phyloP scores from a whole-genome alignment of 1,139 yeast species.

The Wickerhamiella infanticola region DNA sequence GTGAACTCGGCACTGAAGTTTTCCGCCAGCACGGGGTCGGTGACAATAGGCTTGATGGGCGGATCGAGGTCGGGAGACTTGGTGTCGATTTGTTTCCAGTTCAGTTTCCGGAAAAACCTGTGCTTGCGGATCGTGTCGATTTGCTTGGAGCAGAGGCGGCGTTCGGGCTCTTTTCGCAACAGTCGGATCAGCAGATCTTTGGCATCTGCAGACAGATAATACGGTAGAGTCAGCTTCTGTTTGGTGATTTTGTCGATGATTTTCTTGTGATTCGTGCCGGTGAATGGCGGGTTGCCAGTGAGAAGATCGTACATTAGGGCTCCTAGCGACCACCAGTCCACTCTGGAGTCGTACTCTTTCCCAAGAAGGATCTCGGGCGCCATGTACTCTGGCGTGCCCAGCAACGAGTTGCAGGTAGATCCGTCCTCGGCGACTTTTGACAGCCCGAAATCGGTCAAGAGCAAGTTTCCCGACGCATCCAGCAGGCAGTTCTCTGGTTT shows the following conservation, averaged over 20 bases:
- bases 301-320: constrained; percentile 76
- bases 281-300: constrained; percentile 88
- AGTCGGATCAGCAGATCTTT: constrained; percentile 64
- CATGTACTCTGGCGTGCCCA: constrained; percentile 93
- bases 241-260: constrained; percentile 71
- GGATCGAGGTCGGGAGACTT: constrained; percentile 39
- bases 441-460: constrained; percentile 82
- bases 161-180: constrained; percentile 56
- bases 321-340: constrained; percentile 97
- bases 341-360: constrained; percentile 67
- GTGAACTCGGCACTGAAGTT: constrained; percentile 85
- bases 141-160: constrained; percentile 50
- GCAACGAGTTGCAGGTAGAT: constrained; percentile 50
- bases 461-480: constrained; percentile 63
- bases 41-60: constrained; percentile 74
- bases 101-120: constrained; percentile 60
- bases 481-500: constrained; percentile 89
- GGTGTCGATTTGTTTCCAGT: constrained; percentile 50
- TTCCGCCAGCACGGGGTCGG: constrained; percentile 79
- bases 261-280: constrained; percentile 72
- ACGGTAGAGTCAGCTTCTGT: constrained; percentile 57
- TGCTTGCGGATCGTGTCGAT: constrained; percentile 60
- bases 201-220: constrained; percentile 68
- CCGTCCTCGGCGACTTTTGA: constrained; percentile 53
- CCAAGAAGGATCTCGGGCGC: constrained; percentile 90